Base-by-base conservation (phyloP, 768 basidiomycete genomes). In the Pisolithus orientalis region DNA sequence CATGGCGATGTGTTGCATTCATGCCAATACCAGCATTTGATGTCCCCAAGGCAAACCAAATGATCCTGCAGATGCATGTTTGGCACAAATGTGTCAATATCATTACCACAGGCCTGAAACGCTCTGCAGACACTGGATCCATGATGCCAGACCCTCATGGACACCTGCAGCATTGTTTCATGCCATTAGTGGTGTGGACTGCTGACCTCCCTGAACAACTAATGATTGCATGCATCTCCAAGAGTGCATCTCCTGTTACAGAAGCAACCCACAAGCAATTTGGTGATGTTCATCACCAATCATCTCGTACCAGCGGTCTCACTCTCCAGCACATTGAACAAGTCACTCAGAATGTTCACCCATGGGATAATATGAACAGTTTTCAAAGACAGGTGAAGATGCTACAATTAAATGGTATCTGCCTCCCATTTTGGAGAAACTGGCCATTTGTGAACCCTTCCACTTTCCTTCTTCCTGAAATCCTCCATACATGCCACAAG, bases 51-150 rank as follows among this genome's bases (percentile, higher is more conserved):
- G 55, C 64, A 17, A 45, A 63, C 17, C 57, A 51, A 9, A 59
- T 58, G 2, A 49, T 70, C 9, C 55, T 70, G 9, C 60, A 59
- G 43, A 53, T 47, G 25, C 53, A 61, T 1, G 53, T 71, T 2
- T 59, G 59, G 43, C 70, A 72, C 43, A 46, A 60, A 17, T 67
- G 64, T 48, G 50, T 70, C 1, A 67, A 72, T 43, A 59, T 65
- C 17, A 50, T 71, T 37, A 54, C 59, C 6, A 25, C 44, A 4
- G 63, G 64, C 5, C 56, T 71, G 34, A 70, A 71, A 45, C 55
- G 37, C 16, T 64, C 66, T 1, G 65, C 65, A 8, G 3, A 48
- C 38, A 49, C 59, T 37, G 68, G 69, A 3, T 47, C 57, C 17
- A 54, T 62, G 46, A 62, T 71, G 61, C 50, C 59, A 11, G 66